These are phyloP conservation scores for Scheffersomyces illinoinensis DNA, from an alignment of 1,139 yeast genomes.

Conservation along the genomic window DNA sequence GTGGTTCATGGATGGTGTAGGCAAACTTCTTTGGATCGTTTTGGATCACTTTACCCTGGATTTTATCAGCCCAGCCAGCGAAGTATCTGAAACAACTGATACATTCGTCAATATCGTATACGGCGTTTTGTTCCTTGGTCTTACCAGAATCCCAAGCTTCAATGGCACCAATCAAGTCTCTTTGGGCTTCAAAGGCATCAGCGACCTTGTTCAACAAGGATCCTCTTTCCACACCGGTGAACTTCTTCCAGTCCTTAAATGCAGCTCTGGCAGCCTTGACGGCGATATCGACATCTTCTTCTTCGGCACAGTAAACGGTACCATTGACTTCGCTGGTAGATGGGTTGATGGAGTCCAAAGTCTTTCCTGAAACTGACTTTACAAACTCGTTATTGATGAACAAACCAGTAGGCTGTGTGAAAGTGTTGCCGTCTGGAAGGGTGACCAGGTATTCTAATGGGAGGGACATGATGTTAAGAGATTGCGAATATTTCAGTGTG, in stretches of 20 bases:
- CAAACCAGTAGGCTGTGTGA: conserved; percentile 71
- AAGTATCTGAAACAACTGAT: conserved; percentile 62
- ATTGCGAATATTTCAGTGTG: not conserved
- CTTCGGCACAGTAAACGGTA: conserved; percentile 64
- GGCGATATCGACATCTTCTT: conserved; percentile 72
- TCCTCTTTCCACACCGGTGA: conserved; percentile 55
- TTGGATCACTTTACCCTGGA: conserved; percentile 68
- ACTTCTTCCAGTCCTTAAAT: conserved; percentile 55
- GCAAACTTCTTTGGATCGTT: conserved; percentile 69
- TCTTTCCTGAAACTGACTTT: conserved; percentile 59
- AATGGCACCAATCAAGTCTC: conserved; percentile 60
- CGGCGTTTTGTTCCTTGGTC: conserved; percentile 52
- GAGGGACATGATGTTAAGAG: conserved; percentile 26
- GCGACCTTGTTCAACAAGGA: conserved; percentile 58
- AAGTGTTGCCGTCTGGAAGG: conserved; percentile 57
- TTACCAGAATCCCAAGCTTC: conserved; percentile 87
- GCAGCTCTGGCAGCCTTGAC: conserved; percentile 74
- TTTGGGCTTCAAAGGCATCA: conserved; percentile 55
- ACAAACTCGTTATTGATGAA: conserved; percentile 83
- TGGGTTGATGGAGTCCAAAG: conserved; percentile 63
- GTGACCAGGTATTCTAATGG: conserved; percentile 45
- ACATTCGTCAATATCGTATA: conserved; percentile 61
- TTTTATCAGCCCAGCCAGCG: conserved; percentile 86
- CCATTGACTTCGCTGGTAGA: conserved; percentile 69
- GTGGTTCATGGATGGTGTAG: conserved; percentile 80